A percentile compares a stretch with the other conserved stretches of the same genome.
Conservation (phyloP, 1,139 yeast species). For the Sugiyamaella pinicola region DNA sequence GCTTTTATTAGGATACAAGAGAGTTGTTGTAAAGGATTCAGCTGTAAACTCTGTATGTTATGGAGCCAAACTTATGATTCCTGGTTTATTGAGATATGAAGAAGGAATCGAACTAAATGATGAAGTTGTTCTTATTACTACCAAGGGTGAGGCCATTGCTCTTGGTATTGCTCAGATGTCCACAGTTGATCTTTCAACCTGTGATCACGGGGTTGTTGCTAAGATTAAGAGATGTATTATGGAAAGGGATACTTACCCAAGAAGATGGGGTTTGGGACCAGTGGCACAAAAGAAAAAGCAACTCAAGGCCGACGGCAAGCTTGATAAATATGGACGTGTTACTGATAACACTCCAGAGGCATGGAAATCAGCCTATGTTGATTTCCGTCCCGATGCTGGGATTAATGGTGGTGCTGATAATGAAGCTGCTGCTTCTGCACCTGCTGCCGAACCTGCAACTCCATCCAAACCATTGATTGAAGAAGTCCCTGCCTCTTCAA, state of each 20-base stretch:
- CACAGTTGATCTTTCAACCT: constrained; percentile 91
- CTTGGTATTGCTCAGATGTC: constrained; percentile 99
- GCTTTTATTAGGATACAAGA: constrained; percentile 88
- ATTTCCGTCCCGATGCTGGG: constrained; percentile 47
- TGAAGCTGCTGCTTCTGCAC: constrained; percentile 30
- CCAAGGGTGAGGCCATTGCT: constrained; percentile 99
- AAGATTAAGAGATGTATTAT: constrained; percentile 98
- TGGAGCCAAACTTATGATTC: constrained; percentile 99
- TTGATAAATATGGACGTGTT: constrained; percentile 90
- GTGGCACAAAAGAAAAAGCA: constrained; percentile 98
- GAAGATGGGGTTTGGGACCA: constrained; percentile 99
- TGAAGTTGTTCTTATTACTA: constrained; percentile 96
- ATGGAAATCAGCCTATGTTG: constrained; percentile 88
- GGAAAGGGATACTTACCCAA: constrained; percentile 99
- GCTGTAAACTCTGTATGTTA: constrained; percentile 98
- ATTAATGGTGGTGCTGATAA: constrained; percentile 35
- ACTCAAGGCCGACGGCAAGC: constrained; percentile 94
- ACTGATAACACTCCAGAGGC: constrained; percentile 91
- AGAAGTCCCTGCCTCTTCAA: constrained; percentile 46
- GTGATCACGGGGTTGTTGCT: constrained; percentile 99
- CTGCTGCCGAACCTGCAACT: constrained; percentile 46
- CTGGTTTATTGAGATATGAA: constrained; percentile 96
- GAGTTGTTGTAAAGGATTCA: constrained; percentile 96
- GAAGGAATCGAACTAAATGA: constrained; percentile 97
- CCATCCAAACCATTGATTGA: constrained; percentile 52